Conservation (phyloP, 352 stramenopile species). For the Globisporangium abappressorium region DNA sequence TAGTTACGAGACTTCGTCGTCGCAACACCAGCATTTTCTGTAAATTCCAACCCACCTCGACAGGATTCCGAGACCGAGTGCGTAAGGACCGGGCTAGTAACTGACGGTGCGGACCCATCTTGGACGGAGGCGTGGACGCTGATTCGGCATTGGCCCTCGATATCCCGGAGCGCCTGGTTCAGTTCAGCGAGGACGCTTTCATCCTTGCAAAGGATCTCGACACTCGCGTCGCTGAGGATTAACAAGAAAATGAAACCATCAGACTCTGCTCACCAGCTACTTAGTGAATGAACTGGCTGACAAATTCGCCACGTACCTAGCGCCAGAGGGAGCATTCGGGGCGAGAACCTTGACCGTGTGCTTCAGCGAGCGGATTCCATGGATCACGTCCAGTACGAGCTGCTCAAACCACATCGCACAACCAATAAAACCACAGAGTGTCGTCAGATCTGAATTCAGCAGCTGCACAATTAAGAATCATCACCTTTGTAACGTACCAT, state of each 20-base stretch:
- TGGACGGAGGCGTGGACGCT: constrained; percentile 22
- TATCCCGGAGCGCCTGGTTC: constrained; percentile 33
- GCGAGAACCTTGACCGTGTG: constrained; percentile 75
- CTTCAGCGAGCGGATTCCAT: constrained; percentile 92
- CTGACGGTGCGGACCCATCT: neutral
- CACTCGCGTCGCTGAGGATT: constrained; percentile 11
- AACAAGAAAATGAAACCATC: neutral
- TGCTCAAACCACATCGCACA: constrained; percentile 13
- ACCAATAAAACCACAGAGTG: neutral
- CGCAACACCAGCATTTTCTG: neutral
- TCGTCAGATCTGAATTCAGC: neutral
- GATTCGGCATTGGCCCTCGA: constrained; percentile 47
- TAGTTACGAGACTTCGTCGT: neutral
- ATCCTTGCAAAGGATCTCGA: constrained; percentile 37
- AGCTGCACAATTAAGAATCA: too few species aligned
- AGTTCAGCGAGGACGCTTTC: constrained; percentile 27
- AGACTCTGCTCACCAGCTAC: neutral
- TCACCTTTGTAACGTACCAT: constrained; percentile 24
- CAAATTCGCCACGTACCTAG: constrained; percentile 19
- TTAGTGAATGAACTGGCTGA: neutral
- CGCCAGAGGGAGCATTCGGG: constrained; percentile 32
- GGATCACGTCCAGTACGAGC: constrained; percentile 87
- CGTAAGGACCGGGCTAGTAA: constrained; percentile 30
- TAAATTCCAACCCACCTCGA: constrained; percentile 29
- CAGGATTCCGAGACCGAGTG: constrained; percentile 56